Evolutionary conservation across 768 basidiomycete species (phyloP), one percentile per base, ranked within the genome.

Genomic region (Phylloporus sp.): DNA sequence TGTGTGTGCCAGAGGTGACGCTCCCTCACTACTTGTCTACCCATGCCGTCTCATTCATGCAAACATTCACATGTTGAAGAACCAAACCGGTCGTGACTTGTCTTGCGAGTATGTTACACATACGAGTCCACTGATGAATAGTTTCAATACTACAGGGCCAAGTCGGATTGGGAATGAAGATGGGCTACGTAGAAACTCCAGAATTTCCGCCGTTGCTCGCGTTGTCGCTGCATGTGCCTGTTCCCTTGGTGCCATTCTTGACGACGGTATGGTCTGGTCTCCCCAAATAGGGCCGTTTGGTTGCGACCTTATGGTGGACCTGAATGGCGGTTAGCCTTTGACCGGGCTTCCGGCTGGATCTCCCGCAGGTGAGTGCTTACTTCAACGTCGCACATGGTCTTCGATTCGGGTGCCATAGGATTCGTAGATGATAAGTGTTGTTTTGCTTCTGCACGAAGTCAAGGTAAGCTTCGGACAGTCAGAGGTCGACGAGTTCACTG

Each of bases 261-360:
- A 18, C 42, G 20, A 22, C 14, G 0, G 0, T 27, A 1, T 4
- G 6, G 0, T 42, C 21, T 0, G 2, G 1, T 14, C 42, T 54
- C 0, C 52, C 61, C 38, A 50, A 43, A 14, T 51, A 59, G 11
- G 50, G 52, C 14, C 49, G 48, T n/a, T 56, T 64, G 42, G 48
- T 42, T 6, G 42, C 35, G 7, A 24, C 23, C 13, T 21, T 43
- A 29, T 6, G 6, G 23, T 47, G 37, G 37, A 46, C 15, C 61
- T 61, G n/a, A 20, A 13, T 1, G 15, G 3, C 9, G 26, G 41
- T 60, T 42, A 55, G 37, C 33, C 13, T 7, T 34, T 15, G 26
- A 3, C 24, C 9, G 22, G 9, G 37, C 13, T n/a, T n/a, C 3
- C 5, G 24, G 21, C 24, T 9, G 15, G 34, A 15, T 13, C 18